Evolutionary conservation across 768 basidiomycete species (phyloP).

Genomic region (Tylopilus sp.): DNA sequence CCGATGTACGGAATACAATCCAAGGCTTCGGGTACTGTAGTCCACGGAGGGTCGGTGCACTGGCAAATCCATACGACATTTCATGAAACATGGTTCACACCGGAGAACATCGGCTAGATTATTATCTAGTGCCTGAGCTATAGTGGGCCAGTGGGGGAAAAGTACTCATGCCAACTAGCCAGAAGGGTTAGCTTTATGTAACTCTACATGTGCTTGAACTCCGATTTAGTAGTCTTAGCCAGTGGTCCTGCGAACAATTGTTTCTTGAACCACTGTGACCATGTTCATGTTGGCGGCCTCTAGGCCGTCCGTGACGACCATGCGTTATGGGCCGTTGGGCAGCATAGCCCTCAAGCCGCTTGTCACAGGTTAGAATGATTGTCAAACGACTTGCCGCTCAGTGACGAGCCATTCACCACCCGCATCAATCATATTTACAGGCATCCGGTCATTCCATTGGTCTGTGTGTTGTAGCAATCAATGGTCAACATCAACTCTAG

Average conservation of each 20-base stretch:
- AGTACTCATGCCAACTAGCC: background rate
- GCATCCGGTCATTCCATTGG: slow-evolving; percentile 30
- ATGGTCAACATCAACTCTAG: slow-evolving; percentile 6
- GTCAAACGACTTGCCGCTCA: background rate
- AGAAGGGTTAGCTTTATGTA: slow-evolving; percentile 25
- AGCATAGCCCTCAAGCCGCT: slow-evolving; percentile 18
- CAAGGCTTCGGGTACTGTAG: too few species aligned
- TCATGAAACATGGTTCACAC: slow-evolving; percentile 1
- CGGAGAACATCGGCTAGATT: slow-evolving; percentile 21
- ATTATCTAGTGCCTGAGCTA: slow-evolving; percentile 4
- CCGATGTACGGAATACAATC: too few species aligned
- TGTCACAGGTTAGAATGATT: slow-evolving; percentile 20
- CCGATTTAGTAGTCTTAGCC: slow-evolving; percentile 6
- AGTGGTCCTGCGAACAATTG: slow-evolving; percentile 15
- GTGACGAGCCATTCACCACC: background rate
- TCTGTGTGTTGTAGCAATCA: slow-evolving; percentile 27
- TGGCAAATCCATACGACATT: background rate
- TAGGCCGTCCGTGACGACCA: slow-evolving; percentile 25
- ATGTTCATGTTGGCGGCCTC: slow-evolving; percentile 33
- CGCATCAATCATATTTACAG: slow-evolving; percentile 12
- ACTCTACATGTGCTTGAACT: slow-evolving; percentile 8
- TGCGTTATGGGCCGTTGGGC: slow-evolving; percentile 21
- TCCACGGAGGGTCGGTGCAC: background rate
- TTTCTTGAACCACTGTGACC: slow-evolving; percentile 24
- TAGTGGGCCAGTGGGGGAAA: background rate